Evolutionary conservation across 2,329 filamentous ascomycete genomes (phyloP).

Genomic region (Pseudogymnoascus sp.): DNA sequence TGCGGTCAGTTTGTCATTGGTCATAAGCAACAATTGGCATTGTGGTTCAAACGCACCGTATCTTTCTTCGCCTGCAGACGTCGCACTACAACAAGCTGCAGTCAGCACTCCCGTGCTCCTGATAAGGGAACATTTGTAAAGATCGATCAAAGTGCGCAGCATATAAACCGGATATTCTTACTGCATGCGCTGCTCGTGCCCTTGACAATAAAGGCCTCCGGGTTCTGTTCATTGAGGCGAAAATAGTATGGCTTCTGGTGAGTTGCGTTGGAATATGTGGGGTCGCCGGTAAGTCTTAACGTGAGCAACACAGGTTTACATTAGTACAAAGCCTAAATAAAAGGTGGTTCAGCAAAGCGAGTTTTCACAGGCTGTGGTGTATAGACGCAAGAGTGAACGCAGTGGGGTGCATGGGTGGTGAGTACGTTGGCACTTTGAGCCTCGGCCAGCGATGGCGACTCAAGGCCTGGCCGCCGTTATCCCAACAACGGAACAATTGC

Average conservation of each 20-base stretch:
- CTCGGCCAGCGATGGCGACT: background rate
- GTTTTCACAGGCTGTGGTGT: background rate
- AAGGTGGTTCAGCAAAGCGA: background rate
- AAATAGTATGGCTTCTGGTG: background rate
- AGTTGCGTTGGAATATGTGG: background rate
- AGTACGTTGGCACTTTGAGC: background rate
- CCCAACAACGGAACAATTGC: background rate
- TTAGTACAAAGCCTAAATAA: background rate
- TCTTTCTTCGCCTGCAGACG: constrained; percentile 40
- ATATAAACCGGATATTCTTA: background rate
- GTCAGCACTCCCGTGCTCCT: background rate
- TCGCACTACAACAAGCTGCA: constrained; percentile 34
- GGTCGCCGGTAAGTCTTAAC: background rate
- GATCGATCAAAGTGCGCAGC: background rate
- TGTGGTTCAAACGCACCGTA: constrained; percentile 30
- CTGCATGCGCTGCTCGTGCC: constrained; percentile 4
- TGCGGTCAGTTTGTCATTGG: background rate
- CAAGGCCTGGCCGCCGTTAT: background rate
- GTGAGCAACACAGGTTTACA: background rate
- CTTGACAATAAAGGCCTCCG: background rate
- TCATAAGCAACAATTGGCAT: constrained; percentile 7
- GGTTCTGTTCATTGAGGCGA: background rate
- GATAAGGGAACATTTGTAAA: background rate
- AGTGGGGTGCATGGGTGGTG: background rate
- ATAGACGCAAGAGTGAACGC: background rate